Evolutionary conservation across 2,329 filamentous ascomycete species (phyloP), one percentile per base, ranked within the genome.

Genomic region (Fusarium graminum): DNA sequence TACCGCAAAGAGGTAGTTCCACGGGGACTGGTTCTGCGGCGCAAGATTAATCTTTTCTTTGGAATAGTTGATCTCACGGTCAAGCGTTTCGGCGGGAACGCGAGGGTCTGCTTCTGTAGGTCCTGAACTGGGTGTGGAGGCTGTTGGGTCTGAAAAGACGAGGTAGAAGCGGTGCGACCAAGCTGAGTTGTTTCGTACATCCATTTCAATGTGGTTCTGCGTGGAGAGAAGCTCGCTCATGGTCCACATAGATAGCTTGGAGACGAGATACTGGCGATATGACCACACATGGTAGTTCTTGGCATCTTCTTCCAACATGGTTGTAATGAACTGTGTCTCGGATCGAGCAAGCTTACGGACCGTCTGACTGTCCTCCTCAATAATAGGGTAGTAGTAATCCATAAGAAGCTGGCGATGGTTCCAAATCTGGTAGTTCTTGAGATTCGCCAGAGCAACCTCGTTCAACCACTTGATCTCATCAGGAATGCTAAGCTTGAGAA

Each of bases 371-470:
- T 83, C 72, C 76, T 70, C 85, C 76, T 80, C 90, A 81, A 87
- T 92, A 79, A 86, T 78, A 69, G 83, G 78, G 72, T 83, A 83
- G 71, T 87, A 81, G 66, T 84, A 77, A 69, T 90, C 86, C 51
- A 90, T 81, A 30, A 91, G 81, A n/a, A 89, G 80, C 76, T 90
- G 87, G 26, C 88, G 85, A 72, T 90, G 88, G 76, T 90, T 88
- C 92, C 95, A 99, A 78, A 99, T 99, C 80, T 99, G 95, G 81
- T 99, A 99, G 81, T 98, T 99, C 79, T 99, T 99, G 74, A 96
- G 88, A 76, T 97, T 90, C 57, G 87, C 84, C 51, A 97, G 82
- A 12, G 94, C 92, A 28, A 95, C 88, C 12, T 88, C 82, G 78
- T 97, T 96, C 50, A 99, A 84, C 93, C 94, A 99, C 41, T 82